Percentiles rank a stretch among this genome's conserved stretches.
These are phyloP conservation scores for Populus hybrid DNA, from an alignment of 441 rosid genomes.

Conservation along the genomic window DNA sequence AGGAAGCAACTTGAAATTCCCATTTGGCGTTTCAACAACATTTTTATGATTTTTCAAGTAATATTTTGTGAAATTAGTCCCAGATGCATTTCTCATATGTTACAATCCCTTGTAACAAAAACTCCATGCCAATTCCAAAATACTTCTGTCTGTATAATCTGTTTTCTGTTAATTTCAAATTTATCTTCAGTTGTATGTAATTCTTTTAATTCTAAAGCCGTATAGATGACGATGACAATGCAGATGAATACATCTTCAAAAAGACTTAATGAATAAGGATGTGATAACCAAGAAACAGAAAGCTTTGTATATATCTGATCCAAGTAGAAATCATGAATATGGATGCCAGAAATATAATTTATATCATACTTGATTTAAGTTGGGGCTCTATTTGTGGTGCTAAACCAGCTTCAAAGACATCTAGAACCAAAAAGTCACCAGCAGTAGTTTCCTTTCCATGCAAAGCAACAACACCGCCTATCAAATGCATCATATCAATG, in stretches of 20 bases:
- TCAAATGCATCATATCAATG: conserved; percentile 23
- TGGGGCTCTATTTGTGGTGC: conserved; percentile 71
- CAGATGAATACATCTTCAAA: neutral
- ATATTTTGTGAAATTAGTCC: neutral
- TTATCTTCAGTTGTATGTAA: neutral
- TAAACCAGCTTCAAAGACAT: conserved; percentile 83
- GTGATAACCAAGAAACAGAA: conserved; percentile 3
- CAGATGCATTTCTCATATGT: neutral
- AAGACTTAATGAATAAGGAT: neutral
- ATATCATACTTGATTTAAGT: conserved; percentile 48
- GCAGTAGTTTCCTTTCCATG: conserved; percentile 85
- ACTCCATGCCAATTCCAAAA: neutral
- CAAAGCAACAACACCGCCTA: conserved; percentile 78
- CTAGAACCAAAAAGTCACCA: conserved; percentile 78
- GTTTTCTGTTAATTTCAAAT: neutral
- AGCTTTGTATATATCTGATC: neutral
- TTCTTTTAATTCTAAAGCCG: neutral
- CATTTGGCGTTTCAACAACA: neutral
- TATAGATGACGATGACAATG: neutral
- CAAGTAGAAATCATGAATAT: neutral
- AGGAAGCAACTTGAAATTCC: conserved; percentile 1
- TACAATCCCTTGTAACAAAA: neutral
- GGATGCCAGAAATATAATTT: conserved; percentile 17
- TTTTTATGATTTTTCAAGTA: neutral
- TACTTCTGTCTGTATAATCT: neutral